Conservation (phyloP, 2,329 filamentous ascomycete genomes). For the Fusarium dlaminii region DNA sequence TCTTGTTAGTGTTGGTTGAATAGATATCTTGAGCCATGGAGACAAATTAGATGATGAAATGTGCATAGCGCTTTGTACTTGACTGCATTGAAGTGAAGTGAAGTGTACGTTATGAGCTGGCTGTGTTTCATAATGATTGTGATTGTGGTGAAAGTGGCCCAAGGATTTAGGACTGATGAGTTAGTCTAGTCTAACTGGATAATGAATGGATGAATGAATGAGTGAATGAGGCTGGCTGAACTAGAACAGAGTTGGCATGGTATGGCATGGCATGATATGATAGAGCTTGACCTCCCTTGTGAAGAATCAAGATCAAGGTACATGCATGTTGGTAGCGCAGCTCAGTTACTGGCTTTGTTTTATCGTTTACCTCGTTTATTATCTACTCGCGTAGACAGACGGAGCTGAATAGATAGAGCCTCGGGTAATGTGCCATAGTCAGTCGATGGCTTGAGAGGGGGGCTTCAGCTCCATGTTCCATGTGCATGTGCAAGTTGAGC, state of each 20-base stretch:
- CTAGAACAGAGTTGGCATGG: conserved; percentile 6
- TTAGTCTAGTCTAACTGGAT: neutral
- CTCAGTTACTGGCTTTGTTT: neutral
- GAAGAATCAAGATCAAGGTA: neutral
- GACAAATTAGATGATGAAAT: conserved; percentile 30
- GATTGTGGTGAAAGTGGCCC: conserved; percentile 14
- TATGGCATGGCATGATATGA: conserved; percentile 1
- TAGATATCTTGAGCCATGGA: conserved; percentile 40
- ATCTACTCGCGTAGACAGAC: conserved; percentile 1
- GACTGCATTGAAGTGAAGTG: neutral
- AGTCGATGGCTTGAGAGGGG: conserved; percentile 21
- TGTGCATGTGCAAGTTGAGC: conserved; percentile 16
- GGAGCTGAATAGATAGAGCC: conserved; percentile 16
- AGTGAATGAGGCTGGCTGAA: conserved; percentile 21
- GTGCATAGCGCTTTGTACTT: neutral
- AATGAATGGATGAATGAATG: neutral
- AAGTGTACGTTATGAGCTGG: neutral
- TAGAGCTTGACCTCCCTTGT: neutral
- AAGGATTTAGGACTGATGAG: conserved; percentile 1
- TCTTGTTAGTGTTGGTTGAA: conserved; percentile 16
- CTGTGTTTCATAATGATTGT: conserved; percentile 1
- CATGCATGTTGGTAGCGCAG: neutral
- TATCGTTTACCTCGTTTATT: neutral
- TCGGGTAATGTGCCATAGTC: neutral
- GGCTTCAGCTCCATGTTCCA: conserved; percentile 25